Evolutionary conservation across 768 basidiomycete species (phyloP), one percentile per base, ranked within the genome.

Genomic region (Clitopilus passeckerianus): DNA sequence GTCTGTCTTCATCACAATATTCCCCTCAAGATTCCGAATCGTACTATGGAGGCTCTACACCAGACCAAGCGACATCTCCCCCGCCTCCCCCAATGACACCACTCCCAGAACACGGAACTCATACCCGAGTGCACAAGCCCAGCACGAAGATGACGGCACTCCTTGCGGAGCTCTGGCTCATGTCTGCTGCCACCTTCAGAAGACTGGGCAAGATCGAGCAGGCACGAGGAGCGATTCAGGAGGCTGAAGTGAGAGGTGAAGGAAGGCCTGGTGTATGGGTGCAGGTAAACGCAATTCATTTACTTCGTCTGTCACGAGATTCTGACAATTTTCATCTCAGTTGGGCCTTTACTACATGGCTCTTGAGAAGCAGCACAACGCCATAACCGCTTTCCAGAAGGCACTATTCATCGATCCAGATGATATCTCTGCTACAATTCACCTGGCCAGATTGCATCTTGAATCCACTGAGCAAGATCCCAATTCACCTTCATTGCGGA

Each of bases 171-270:
- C 74, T 98, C 6, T 99, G 97, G 97, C 74, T 97, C 5, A 92
- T 93, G 82, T 91, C 89, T 6, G 93, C 96, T 0, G 94, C 97
- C 15, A 97, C 93, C 0, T 98, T 98, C 76, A 80, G 97, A 52
- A 77, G 97, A 60, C 75, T 90, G 57, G 92, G 92, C 10, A 94
- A 94, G 74, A 82, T 92, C 57, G 95, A 97, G 60, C 93, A 98
- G 66, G 87, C 91, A 0, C 85, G 86, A 55, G 95, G 86, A 10
- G 89, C 96, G 1, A 94, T 98, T 50, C 93, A 94, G 68, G 96
- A 99, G 72, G 97, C 96, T 0, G 96, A 99, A 70, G 86, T 89
- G 3, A 80, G 84, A 63, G 93, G 96, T 68, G 89, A 92, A 63
- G 81, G 83, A 24, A 95, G 96, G 70, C 85, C 92, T 4, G 87